Base-by-base conservation (phyloP, 768 basidiomycete species). In the Pseudohyphozyma bogoriensis region DNA sequence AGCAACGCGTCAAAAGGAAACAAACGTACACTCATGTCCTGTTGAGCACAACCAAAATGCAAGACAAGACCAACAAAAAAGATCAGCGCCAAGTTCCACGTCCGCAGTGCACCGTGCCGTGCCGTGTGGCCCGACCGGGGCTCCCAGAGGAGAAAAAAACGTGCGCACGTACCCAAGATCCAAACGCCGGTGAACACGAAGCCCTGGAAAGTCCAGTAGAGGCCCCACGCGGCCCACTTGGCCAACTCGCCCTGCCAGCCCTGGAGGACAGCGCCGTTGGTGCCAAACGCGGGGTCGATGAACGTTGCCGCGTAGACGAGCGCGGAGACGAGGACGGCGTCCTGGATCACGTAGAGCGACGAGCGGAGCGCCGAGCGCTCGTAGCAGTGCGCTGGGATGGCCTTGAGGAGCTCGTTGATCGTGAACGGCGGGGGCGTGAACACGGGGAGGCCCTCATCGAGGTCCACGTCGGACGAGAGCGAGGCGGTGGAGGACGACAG, bases 321-420 rank as follows among this genome's bases (percentile, higher is more conserved):
- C 59, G 74, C 78, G 18, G 77, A 79, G 71, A 95, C 82, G 65
- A 87, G 81, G 61, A 80, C 67, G 59, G 83, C 72, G 73, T 97
- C 92, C 82, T 84, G 86, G 45, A 83, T 72, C 61, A 93, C 77
- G 73, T 95, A 90, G 54, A 79, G 60, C 2, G 82, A 83, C 6
- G 89, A 90, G 72, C 78, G 80, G 69, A 91, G 63, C 6, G 89
- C 86, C 0, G 89, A 92, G 62, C 93, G 86, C 77, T 92, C 79
- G 76, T 84, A 89, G 78, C 93, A 96, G 75, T 89, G 89, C 12
- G 65, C 64, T 9, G 70, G 70, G 53, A 71, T 70, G 29, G 67
- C 70, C 31, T 46, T 57, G 28, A 64, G 59, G 51, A 67, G n/a
- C 44, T 70, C 69, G 55, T 67, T 70, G 49, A 70, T 63, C n/a